phyloP scores from a whole-genome alignment of 768 basidiomycete genomes.

The Collybiopsis confluens region DNA sequence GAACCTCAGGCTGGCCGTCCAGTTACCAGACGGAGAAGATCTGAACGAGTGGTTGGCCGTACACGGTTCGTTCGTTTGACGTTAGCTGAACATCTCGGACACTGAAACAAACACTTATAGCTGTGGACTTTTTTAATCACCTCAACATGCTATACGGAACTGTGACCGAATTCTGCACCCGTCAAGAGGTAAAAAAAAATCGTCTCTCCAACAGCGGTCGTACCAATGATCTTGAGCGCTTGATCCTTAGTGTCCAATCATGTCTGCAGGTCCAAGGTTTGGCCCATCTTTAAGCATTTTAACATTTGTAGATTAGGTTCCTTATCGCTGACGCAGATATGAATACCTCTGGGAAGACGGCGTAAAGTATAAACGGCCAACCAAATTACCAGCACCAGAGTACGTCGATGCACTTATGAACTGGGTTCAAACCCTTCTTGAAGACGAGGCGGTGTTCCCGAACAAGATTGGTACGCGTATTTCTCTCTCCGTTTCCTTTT shows the following conservation, averaged over 20 bases:
- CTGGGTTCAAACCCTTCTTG: conserved; percentile 91
- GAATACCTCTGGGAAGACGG: conserved; percentile 97
- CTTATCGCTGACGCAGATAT: conserved; percentile 48
- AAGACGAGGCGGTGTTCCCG: conserved; percentile 90
- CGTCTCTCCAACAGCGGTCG: no score
- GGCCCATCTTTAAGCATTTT: conserved; percentile 15
- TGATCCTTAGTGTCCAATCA: conserved; percentile 74
- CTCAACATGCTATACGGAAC: conserved; percentile 99
- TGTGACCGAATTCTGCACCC: conserved; percentile 96
- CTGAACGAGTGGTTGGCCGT: conserved; percentile 99
- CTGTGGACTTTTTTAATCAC: conserved; percentile 99
- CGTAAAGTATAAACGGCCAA: conserved; percentile 78
- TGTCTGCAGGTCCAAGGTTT: conserved; percentile 92
- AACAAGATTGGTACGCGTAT: conserved; percentile 91
- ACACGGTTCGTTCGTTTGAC: conserved; percentile 61
- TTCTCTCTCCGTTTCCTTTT: no score
- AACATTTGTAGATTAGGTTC: not conserved
- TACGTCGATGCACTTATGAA: conserved; percentile 99
- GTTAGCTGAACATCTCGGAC: no score
- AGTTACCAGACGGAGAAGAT: conserved; percentile 96
- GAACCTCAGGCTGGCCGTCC: conserved; percentile 87
- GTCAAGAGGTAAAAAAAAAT: conserved; percentile 85
- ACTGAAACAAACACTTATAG: no score
- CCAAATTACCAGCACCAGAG: conserved; percentile 92
- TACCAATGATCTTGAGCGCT: not conserved